These are phyloP conservation scores for Lactarius sanguifluus DNA, from an alignment of 768 basidiomycete genomes.

Conservation along the genomic window DNA sequence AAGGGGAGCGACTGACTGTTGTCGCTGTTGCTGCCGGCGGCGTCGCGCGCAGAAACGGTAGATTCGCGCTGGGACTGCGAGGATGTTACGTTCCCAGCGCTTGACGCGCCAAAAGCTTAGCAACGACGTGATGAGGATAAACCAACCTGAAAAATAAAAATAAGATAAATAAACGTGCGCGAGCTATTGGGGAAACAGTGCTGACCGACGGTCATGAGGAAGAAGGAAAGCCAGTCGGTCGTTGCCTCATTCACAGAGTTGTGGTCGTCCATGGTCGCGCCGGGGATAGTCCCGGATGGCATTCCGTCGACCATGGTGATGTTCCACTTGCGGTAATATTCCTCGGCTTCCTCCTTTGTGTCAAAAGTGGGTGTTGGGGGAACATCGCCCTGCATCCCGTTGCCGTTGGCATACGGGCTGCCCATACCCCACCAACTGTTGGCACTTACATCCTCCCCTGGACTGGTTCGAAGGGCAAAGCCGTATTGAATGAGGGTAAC, in stretches of 20 bases:
- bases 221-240: constrained; percentile 92
- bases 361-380: constrained; percentile 13
- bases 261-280: constrained; percentile 23
- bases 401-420: constrained; percentile 13
- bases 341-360: constrained; percentile 29
- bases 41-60: constrained; percentile 30
- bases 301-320: constrained; percentile 29
- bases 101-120: constrained; percentile 90
- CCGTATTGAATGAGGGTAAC: constrained; percentile 96
- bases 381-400: constrained; percentile 2
- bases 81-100: constrained; percentile 79
- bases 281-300: constrained; percentile 22
- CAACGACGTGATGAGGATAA: constrained; percentile 84
- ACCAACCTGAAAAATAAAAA: constrained; percentile 58
- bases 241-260: constrained; percentile 51
- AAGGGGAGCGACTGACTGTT: constrained; percentile 7
- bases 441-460: constrained; percentile 42
- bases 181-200: constrained; percentile 9
- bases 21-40: constrained; percentile 25
- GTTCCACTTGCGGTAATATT: constrained; percentile 30
- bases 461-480: constrained; percentile 62
- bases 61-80: constrained; percentile 52
- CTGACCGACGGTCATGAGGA: constrained; percentile 85
- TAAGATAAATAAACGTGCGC: background rate
- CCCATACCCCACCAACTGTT: constrained; percentile 25